Conservation (phyloP, 371 early-diverging fungal genomes). For the Choanephora cucurbitarum region DNA sequence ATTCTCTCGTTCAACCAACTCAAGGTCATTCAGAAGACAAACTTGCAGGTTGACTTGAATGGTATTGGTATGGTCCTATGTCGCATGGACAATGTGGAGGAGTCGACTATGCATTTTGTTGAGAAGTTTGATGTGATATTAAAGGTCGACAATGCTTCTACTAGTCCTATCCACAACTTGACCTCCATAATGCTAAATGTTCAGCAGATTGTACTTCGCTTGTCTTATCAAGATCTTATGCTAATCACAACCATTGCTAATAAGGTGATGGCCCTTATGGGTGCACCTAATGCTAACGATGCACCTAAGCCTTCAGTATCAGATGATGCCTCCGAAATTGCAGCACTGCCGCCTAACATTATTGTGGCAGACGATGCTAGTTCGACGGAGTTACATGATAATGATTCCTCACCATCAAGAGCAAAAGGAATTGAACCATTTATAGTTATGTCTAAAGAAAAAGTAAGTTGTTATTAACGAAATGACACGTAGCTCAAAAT, state of each 20-base stretch:
- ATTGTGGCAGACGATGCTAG: not conserved
- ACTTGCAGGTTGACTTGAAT: slow-evolving; percentile 66
- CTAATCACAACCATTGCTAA: slow-evolving; percentile 81
- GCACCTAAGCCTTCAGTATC: slow-evolving; percentile 13
- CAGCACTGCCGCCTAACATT: not conserved
- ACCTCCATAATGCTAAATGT: slow-evolving; percentile 66
- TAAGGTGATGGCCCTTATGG: slow-evolving; percentile 65
- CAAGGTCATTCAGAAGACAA: slow-evolving; percentile 65
- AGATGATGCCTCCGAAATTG: slow-evolving; percentile 11
- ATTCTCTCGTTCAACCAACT: slow-evolving; percentile 80
- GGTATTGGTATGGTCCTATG: slow-evolving; percentile 89
- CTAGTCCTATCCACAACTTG: slow-evolving; percentile 53
- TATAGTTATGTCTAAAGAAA: slow-evolving; percentile 51
- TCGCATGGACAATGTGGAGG: slow-evolving; percentile 77
- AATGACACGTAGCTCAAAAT: not conserved
- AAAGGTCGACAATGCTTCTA: slow-evolving; percentile 60
- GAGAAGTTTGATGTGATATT: slow-evolving; percentile 78
- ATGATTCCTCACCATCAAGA: not conserved
- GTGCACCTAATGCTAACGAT: slow-evolving; percentile 11
- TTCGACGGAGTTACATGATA: not conserved
- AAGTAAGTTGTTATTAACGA: slow-evolving; percentile 27
- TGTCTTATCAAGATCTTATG: slow-evolving; percentile 85
- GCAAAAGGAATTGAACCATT: slow-evolving; percentile 37
- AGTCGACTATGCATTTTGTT: slow-evolving; percentile 79
- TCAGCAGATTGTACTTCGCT: slow-evolving; percentile 62